Conservation (phyloP, 148 eudicot genomes). For the Heliamphora exappendiculata region DNA sequence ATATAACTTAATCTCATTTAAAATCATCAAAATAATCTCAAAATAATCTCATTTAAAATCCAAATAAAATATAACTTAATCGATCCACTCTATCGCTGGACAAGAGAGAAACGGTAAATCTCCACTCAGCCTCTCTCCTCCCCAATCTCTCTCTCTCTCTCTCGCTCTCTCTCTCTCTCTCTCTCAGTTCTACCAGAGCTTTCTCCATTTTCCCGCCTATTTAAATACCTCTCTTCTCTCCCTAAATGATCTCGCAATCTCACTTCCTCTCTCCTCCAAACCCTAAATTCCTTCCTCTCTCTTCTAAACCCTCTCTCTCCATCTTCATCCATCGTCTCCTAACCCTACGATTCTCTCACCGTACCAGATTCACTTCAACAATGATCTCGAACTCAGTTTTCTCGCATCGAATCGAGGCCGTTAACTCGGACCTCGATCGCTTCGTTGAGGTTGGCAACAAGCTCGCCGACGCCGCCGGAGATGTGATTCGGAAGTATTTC, state of each 20-base stretch:
- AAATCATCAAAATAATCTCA: too few species aligned
- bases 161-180: constrained; percentile 1
- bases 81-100: too few species aligned
- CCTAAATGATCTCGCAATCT: constrained; percentile 27
- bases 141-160: background rate
- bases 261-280: constrained; percentile 10
- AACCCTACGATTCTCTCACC: constrained; percentile 8
- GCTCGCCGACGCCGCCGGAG: constrained; percentile 84
- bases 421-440: constrained; percentile 36
- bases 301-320: background rate
- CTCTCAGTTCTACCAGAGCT: background rate
- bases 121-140: constrained; percentile 7
- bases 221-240: constrained; percentile 1
- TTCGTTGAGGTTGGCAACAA: constrained; percentile 44
- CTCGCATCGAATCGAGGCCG: constrained; percentile 11
- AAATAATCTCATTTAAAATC: too few species aligned
- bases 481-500: constrained; percentile 69
- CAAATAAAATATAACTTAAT: too few species aligned
- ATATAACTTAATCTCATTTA: too few species aligned
- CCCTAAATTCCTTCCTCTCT: background rate
- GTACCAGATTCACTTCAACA: background rate
- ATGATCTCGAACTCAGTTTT: constrained; percentile 11
- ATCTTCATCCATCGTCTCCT: constrained; percentile 1
- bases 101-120: too few species aligned
- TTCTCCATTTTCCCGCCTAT: constrained; percentile 23